Conservation (phyloP, 2,329 filamentous ascomycete species). For the Pseudonectria buxi region DNA sequence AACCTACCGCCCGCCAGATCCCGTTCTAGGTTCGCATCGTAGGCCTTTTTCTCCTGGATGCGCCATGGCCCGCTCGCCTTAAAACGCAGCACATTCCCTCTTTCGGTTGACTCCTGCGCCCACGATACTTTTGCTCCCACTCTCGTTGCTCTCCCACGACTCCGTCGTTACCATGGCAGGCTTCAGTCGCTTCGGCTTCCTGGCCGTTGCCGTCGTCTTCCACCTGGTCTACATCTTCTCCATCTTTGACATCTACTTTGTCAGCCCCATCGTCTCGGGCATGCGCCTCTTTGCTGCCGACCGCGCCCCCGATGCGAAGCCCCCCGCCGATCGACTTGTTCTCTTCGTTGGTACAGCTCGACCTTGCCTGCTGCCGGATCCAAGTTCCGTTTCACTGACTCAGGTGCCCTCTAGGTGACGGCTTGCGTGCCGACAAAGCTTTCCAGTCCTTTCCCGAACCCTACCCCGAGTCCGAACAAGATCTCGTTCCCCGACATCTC, state of each 20-base stretch:
- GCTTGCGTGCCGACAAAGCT: conserved; percentile 92
- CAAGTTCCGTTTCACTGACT: conserved; percentile 5
- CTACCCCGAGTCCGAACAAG: conserved; percentile 58
- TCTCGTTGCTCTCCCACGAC: background rate
- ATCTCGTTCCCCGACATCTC: conserved; percentile 68
- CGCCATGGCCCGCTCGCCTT: too few species aligned
- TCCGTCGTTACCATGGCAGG: conserved; percentile 40
- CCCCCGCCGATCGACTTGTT: conserved; percentile 84
- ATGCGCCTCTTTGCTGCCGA: conserved; percentile 78
- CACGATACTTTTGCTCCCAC: background rate
- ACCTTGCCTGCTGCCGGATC: background rate
- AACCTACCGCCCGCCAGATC: too few species aligned
- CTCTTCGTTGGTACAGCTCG: conserved; percentile 74
- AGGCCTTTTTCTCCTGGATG: too few species aligned
- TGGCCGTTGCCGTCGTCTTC: conserved; percentile 84
- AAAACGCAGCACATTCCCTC: too few species aligned
- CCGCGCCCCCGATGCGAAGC: conserved; percentile 48
- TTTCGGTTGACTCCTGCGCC: background rate
- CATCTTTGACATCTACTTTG: conserved; percentile 98
- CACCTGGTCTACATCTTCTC: conserved; percentile 91
- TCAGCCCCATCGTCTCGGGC: conserved; percentile 92
- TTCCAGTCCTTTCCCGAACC: conserved; percentile 92
- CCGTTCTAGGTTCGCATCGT: too few species aligned
- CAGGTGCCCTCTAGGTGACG: conserved; percentile 56
- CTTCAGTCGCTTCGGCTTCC: conserved; percentile 67